Evolutionary conservation across 345 rosid species (phyloP), one percentile per base, ranked within the genome.

Genomic region (Citrus hindsii): DNA sequence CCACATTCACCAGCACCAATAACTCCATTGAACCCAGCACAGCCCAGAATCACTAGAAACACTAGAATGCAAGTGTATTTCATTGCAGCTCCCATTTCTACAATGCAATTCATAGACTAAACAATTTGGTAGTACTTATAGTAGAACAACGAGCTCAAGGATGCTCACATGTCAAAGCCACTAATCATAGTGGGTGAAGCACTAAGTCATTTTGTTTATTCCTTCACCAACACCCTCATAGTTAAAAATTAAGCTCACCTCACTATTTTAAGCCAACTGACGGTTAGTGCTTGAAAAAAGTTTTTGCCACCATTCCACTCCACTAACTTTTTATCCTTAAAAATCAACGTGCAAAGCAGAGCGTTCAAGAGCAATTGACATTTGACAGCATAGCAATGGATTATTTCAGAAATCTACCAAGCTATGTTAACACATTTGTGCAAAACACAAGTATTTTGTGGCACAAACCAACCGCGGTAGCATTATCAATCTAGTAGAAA

Each of bases 1-100:
- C 97, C 92, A 32, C 99, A 96, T 77, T 92, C 97, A 72, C 97
- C 97, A 4, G 92, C 94, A 51, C 95, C 95, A 73, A 88, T 58
- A 33, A 86, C 97, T 22, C 68, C 51, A 77, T 55, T 51, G 62
- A 86, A 78, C 79, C 76, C 84, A 18, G 80, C 65, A 75, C 84
- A 66, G 79, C 86, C 78, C 10, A 89, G 74, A 79, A 83, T 30
- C 28, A 83, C 74, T 73, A 91, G 27, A 73, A 93, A 38, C 76
- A 84, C 33, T 48, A 87, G 70, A 82, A 82, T 40, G 75, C 85
- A 88, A 75, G 85, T 35, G 40, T 12, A 76, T 69, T 86, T 93
- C 84, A 79, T 71, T 16, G 85, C 79, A 59, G 74, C 73, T 69
- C 75, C 81, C 95, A 88, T 92, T 75, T 84, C 55, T 33, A 65